Evolutionary conservation across 2,329 filamentous ascomycete species (phyloP).

Genomic region (Claviceps sp.): DNA sequence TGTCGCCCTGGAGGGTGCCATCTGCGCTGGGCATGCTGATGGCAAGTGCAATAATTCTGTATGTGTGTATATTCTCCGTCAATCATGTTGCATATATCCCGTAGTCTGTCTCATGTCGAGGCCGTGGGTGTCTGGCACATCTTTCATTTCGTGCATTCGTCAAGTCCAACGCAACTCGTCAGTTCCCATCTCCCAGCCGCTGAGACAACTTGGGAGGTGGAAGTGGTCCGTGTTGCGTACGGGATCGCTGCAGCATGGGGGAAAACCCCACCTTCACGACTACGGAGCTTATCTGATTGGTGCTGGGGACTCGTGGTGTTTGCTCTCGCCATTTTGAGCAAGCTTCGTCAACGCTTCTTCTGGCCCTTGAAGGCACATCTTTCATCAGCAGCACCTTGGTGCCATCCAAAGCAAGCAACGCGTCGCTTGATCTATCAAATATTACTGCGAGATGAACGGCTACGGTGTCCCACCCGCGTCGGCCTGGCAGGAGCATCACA

Average conservation of each 20-base stretch:
- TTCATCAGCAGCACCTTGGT: background rate
- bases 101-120: background rate
- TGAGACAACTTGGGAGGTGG: background rate
- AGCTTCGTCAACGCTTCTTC: background rate
- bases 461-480: constrained; percentile 34
- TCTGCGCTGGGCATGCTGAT: background rate
- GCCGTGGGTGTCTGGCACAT: background rate
- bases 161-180: background rate
- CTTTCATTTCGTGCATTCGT: background rate
- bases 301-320: background rate
- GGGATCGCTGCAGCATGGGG: background rate
- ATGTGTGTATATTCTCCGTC: constrained; percentile 9
- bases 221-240: background rate
- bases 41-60: background rate
- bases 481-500: constrained; percentile 70
- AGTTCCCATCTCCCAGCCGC: background rate
- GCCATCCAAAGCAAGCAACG: background rate
- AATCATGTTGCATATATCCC: background rate
- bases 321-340: background rate
- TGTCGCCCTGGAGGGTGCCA: background rate
- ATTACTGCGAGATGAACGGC: constrained; percentile 40
- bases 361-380: background rate
- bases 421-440: background rate
- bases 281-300: background rate
- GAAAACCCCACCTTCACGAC: background rate